Conservation (phyloP, 2,329 filamentous ascomycete species). For the Metarhizium album region DNA sequence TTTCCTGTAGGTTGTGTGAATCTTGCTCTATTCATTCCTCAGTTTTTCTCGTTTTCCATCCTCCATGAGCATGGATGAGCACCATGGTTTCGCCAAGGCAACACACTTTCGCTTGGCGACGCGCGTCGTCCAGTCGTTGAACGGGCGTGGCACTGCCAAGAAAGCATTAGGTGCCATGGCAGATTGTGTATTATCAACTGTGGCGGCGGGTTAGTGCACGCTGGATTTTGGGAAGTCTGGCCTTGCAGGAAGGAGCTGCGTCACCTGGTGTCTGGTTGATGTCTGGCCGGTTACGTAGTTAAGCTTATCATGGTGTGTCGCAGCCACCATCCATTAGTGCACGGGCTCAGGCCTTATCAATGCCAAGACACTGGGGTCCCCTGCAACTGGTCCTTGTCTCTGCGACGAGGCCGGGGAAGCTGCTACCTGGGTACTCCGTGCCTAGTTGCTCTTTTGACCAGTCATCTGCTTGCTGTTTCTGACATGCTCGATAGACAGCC, state of each 20-base stretch:
- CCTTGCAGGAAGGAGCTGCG: too few relatives aligned
- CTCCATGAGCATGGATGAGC: background rate
- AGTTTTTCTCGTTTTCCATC: background rate
- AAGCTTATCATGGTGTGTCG: background rate
- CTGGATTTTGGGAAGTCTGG: too few relatives aligned
- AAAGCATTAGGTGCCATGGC: background rate
- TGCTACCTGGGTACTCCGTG: too few relatives aligned
- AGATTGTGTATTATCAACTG: background rate
- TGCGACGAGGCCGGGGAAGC: too few relatives aligned
- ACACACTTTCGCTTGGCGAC: constrained; percentile 1
- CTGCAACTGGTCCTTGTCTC: background rate
- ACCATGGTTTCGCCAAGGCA: background rate
- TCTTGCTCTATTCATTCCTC: background rate
- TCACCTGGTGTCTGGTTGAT: too few relatives aligned
- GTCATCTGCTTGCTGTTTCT: too few relatives aligned
- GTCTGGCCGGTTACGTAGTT: background rate
- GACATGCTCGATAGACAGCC: too few relatives aligned
- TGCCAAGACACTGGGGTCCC: background rate
- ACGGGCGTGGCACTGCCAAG: background rate
- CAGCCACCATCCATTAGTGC: background rate
- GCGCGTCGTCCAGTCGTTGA: constrained; percentile 2
- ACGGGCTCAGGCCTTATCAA: background rate
- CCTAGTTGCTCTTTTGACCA: too few relatives aligned
- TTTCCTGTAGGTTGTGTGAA: too few relatives aligned
- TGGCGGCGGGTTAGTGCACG: background rate